phyloP scores from a whole-genome alignment of 352 stramenopile genomes.

The Phytopythium montanum region DNA sequence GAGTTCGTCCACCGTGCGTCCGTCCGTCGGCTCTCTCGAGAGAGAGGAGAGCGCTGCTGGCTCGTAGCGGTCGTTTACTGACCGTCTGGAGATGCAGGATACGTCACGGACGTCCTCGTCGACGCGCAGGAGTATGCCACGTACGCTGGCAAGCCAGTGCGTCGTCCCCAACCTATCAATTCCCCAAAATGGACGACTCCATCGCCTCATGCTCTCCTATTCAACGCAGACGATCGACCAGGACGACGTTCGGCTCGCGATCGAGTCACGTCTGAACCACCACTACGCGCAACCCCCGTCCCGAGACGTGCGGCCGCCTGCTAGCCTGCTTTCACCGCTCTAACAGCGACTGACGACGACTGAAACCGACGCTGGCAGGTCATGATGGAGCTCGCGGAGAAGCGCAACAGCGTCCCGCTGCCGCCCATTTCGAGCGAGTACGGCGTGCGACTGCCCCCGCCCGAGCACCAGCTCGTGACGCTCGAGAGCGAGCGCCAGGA shows the following conservation, averaged over 20 bases:
- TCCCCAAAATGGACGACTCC: too few relatives aligned
- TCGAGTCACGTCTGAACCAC: slow-evolving; percentile 74
- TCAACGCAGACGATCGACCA: slow-evolving; percentile 48
- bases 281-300: slow-evolving; percentile 72
- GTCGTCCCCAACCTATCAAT: too few relatives aligned
- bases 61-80: too few relatives aligned
- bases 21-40: too few relatives aligned
- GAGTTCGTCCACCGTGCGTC: slow-evolving; percentile 81
- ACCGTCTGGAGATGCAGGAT: slow-evolving; percentile 31
- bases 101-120: slow-evolving; percentile 78
- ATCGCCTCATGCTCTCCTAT: background rate
- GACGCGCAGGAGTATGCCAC: slow-evolving; percentile 83
- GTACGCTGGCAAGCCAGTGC: slow-evolving; percentile 70
- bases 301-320: slow-evolving; percentile 39
- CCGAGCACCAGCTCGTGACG: slow-evolving; percentile 68
- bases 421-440: slow-evolving; percentile 82
- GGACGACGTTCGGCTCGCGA: slow-evolving; percentile 75
- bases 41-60: too few relatives aligned
- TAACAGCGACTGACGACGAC: background rate
- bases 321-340: background rate
- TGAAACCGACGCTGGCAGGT: slow-evolving; percentile 29
- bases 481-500: slow-evolving; percentile 68
- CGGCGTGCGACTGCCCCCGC: slow-evolving; percentile 65
- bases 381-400: slow-evolving; percentile 85
- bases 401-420: slow-evolving; percentile 74